Conservation (phyloP, 768 basidiomycete genomes). For the Amanita pseudoporphyria region DNA sequence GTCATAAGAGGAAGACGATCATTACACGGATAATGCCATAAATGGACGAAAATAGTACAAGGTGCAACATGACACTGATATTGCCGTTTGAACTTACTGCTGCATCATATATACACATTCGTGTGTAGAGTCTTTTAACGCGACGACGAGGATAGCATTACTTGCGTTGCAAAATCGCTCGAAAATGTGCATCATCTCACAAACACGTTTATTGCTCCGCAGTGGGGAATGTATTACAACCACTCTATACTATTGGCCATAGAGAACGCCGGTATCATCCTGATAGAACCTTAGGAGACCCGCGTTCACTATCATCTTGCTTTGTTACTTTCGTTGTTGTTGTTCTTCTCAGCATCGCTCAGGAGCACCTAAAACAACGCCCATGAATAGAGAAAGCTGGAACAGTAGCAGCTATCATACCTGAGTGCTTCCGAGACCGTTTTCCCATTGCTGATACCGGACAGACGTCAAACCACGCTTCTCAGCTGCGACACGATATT, state of each 20-base stretch:
- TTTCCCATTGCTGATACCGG: constrained; percentile 88
- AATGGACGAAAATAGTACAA: too few species aligned
- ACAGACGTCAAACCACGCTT: constrained; percentile 70
- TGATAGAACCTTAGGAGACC: background rate
- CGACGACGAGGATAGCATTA: background rate
- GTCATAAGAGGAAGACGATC: too few species aligned
- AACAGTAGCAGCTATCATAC: constrained; percentile 29
- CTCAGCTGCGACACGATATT: constrained; percentile 77
- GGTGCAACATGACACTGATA: too few species aligned
- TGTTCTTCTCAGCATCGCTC: constrained; percentile 2
- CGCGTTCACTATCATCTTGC: background rate
- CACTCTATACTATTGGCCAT: background rate
- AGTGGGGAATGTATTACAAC: background rate
- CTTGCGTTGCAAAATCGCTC: too few species aligned
- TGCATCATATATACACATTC: too few species aligned
- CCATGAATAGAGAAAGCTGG: background rate
- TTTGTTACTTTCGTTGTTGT: background rate
- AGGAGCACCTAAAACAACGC: background rate
- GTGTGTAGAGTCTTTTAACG: too few species aligned
- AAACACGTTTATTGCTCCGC: background rate
- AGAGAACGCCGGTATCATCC: background rate
- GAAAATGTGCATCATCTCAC: background rate
- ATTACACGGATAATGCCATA: too few species aligned
- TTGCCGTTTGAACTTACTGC: too few species aligned
- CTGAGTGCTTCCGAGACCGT: constrained; percentile 73